phyloP scores from a whole-genome alignment of 345 rosid species.

The Linum lewisii region DNA sequence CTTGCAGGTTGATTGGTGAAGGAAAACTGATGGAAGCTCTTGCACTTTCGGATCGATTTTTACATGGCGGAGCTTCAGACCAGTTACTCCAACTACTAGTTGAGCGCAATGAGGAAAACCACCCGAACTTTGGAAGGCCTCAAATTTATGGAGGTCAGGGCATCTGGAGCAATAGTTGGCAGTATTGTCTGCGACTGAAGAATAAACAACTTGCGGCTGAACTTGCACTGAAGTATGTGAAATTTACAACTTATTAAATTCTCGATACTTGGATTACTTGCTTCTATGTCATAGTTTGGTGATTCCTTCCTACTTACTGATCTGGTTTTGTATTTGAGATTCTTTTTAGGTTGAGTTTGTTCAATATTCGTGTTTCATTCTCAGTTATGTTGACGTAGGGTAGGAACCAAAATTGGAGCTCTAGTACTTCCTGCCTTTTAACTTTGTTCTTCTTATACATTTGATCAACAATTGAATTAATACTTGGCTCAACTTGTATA shows the following conservation, averaged over 20 bases:
- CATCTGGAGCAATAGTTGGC: slow-evolving; percentile 83
- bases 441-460: neutral
- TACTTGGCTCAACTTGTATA: neutral
- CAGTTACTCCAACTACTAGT: slow-evolving; percentile 74
- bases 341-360: neutral
- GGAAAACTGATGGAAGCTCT: slow-evolving; percentile 92
- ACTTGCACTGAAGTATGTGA: slow-evolving; percentile 78
- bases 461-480: neutral
- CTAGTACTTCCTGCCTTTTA: neutral
- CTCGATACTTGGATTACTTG: neutral
- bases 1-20: slow-evolving; percentile 65
- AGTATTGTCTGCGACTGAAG: slow-evolving; percentile 92
- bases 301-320: neutral
- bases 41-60: slow-evolving; percentile 94
- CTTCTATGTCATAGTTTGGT: neutral
- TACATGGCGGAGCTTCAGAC: slow-evolving; percentile 87
- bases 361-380: neutral
- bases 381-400: neutral
- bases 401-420: neutral
- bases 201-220: slow-evolving; percentile 81
- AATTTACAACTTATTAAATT: neutral
- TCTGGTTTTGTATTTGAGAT: neutral
- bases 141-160: slow-evolving; percentile 51
- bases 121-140: slow-evolving; percentile 35
- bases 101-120: slow-evolving; percentile 60